Conservation (phyloP, 306 rosid genomes). For the Canavalia gladiata region DNA sequence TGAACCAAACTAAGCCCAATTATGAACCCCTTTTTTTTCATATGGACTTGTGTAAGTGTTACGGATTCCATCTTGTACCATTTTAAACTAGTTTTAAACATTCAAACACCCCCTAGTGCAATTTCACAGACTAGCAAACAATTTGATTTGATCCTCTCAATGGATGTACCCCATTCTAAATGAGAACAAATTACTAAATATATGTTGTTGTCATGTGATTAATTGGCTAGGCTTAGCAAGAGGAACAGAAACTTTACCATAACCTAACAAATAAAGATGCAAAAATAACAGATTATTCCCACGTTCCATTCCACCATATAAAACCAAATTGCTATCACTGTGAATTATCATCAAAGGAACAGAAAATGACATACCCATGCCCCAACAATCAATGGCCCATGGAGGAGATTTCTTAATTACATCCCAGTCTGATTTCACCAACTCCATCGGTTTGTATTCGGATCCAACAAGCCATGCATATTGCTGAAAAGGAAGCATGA, state of each 20-base stretch:
- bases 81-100: neutral
- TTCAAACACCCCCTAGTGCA: neutral
- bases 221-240: constrained; percentile 7
- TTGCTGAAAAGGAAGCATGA: constrained; percentile 67
- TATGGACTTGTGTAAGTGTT: neutral
- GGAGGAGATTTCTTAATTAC: constrained; percentile 90
- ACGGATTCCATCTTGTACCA: neutral
- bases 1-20: neutral
- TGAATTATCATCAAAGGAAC: constrained; percentile 31
- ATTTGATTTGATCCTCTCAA: neutral
- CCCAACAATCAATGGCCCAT: constrained; percentile 99
- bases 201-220: neutral
- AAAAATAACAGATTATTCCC: neutral
- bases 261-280: constrained; percentile 40
- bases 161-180: neutral
- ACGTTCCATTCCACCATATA: constrained; percentile 16
- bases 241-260: constrained; percentile 10
- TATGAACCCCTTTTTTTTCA: neutral
- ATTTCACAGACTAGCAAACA: constrained; percentile 1
- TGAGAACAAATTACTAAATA: neutral
- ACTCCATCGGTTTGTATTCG: constrained; percentile 92
- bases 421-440: constrained; percentile 93
- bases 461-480: constrained; percentile 98
- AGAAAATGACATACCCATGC: constrained; percentile 79
- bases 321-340: constrained; percentile 42